A percentile compares a stretch with the other conserved stretches of the same genome.
Conservation (phyloP, 805 yeast species). For the Monosporozyma siamensis region DNA sequence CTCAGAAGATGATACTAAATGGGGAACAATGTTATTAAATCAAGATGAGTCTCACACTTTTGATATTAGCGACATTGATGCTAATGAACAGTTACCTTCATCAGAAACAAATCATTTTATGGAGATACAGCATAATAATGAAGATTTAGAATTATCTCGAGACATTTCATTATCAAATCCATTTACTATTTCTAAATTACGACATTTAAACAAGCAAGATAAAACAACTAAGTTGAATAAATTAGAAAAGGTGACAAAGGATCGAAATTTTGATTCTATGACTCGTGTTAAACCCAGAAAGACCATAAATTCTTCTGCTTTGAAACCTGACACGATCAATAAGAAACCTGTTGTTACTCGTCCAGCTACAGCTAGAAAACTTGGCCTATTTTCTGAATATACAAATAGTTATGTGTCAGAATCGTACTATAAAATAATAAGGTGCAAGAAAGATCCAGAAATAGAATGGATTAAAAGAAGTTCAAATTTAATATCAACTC, state of each 20-base stretch:
- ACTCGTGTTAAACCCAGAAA: not conserved
- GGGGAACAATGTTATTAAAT: not conserved
- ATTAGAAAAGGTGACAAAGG: not conserved
- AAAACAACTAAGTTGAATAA: not conserved
- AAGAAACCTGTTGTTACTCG: too few relatives aligned
- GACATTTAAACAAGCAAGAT: not conserved
- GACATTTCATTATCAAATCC: constrained; percentile 18
- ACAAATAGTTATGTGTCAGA: constrained; percentile 9
- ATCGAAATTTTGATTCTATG: not conserved
- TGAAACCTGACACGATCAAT: too few relatives aligned
- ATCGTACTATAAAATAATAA: not conserved
- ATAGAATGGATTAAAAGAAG: not conserved
- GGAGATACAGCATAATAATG: constrained; percentile 6
- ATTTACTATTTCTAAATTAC: constrained; percentile 13
- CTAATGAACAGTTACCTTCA: constrained; percentile 6
- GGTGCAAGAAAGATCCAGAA: not conserved
- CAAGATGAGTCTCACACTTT: too few relatives aligned
- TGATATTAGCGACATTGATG: too few relatives aligned
- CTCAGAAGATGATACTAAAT: constrained; percentile 9
- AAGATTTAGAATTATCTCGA: constrained; percentile 15
- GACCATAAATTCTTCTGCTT: too few relatives aligned
- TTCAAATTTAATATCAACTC: not conserved
- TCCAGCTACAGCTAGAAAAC: too few relatives aligned
- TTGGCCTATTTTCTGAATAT: constrained; percentile 10
- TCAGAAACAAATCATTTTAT: constrained; percentile 10